Evolutionary conservation across 2,329 filamentous ascomycete genomes (phyloP).

Genomic region (Lecanicillium sp.): DNA sequence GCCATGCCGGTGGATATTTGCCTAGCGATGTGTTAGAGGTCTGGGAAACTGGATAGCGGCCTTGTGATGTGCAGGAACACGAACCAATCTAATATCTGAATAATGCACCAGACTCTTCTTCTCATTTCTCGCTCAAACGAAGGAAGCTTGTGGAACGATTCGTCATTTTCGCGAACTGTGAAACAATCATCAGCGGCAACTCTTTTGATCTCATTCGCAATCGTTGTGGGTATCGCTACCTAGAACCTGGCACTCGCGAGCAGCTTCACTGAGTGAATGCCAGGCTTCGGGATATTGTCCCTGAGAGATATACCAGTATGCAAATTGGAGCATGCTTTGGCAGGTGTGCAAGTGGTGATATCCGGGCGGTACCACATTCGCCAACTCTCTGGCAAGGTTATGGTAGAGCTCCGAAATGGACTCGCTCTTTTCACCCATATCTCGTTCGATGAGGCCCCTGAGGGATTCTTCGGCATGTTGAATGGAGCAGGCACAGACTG

Average conservation of each 20-base stretch:
- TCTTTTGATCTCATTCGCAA: neutral
- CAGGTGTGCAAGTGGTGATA: conserved; percentile 28
- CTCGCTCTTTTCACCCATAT: conserved; percentile 25
- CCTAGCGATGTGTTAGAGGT: conserved; percentile 20
- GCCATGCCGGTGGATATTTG: conserved; percentile 29
- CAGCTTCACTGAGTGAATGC: conserved; percentile 30
- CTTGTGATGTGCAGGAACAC: neutral
- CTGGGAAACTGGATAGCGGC: no score
- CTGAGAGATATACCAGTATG: conserved; percentile 33
- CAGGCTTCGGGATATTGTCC: conserved; percentile 31
- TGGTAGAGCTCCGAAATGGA: conserved; percentile 28
- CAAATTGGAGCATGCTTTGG: conserved; percentile 31
- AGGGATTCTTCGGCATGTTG: conserved; percentile 29
- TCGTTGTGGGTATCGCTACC: conserved; percentile 7
- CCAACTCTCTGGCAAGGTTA: conserved; percentile 27
- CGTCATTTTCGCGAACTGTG: conserved; percentile 28
- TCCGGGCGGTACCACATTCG: conserved; percentile 27
- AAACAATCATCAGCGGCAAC: neutral
- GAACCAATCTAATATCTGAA: conserved; percentile 35
- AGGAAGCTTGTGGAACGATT: conserved; percentile 19
- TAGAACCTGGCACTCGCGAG: conserved; percentile 31
- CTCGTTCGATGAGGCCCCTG: conserved; percentile 24
- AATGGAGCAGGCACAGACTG: conserved; percentile 31
- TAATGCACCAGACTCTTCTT: conserved; percentile 31
- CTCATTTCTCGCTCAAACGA: conserved; percentile 32